A percentile compares a stretch with the other conserved stretches of the same genome.
Conservation (phyloP, 1,139 yeast species). For the Geotrichum candidum region DNA sequence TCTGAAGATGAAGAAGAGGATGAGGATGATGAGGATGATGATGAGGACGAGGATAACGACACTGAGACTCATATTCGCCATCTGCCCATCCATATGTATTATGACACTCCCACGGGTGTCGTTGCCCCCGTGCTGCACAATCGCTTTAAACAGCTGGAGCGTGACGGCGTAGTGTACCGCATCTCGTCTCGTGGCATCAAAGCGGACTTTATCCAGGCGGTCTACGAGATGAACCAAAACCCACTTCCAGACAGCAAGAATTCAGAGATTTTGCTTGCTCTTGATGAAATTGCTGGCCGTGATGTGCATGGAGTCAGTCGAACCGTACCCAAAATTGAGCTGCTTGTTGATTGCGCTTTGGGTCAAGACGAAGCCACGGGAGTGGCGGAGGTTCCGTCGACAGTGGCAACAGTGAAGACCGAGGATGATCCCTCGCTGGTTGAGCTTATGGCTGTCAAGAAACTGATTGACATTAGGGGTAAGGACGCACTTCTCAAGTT, state of each 20-base stretch:
- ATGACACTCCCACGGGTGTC: constrained; percentile 6
- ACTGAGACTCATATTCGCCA: constrained; percentile 30
- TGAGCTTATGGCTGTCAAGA: neutral
- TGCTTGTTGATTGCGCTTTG: constrained; percentile 40
- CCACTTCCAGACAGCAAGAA: constrained; percentile 26
- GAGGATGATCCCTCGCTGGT: neutral
- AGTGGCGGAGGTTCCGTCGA: neutral
- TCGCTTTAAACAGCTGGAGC: neutral
- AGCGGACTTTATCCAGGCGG: constrained; percentile 60
- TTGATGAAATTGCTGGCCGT: constrained; percentile 35
- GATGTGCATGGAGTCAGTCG: constrained; percentile 34
- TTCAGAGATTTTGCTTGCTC: constrained; percentile 29
- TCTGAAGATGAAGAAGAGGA: neutral
- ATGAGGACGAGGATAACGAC: constrained; percentile 25
- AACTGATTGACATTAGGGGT: constrained; percentile 1
- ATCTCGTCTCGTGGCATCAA: constrained; percentile 68
- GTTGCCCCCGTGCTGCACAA: neutral
- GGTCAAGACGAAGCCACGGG: constrained; percentile 2
- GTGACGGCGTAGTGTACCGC: constrained; percentile 4
- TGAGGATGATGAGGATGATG: neutral
- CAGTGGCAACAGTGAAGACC: neutral
- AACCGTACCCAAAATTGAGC: constrained; percentile 30
- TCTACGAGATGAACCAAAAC: constrained; percentile 24
- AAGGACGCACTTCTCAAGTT: neutral
- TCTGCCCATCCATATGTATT: constrained; percentile 37